Evolutionary conservation across 495 filamentous ascomycete genomes (phyloP), one percentile per base, ranked within the genome.

Genomic region (Physcia stellaris): DNA sequence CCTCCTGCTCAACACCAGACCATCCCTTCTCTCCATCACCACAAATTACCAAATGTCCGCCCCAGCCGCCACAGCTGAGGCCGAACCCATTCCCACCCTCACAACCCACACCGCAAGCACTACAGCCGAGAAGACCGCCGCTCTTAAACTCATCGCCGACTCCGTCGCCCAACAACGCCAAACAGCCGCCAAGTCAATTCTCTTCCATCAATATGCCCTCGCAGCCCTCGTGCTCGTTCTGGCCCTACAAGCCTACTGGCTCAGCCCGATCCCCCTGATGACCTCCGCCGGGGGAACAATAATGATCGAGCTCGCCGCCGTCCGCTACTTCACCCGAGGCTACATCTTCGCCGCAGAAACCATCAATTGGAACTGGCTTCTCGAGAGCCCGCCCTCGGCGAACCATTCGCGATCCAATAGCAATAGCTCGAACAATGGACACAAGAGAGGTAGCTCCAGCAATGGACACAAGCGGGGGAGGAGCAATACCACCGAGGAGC

Each of bases 151-250:
- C 7, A 58, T 78, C 39, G 58, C 73, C 10, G 62, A 72, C 54
- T 70, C 67, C 27, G 60, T 84, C 35, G 73, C 75, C 11, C 74
- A 83, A 46, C 75, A 80, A 46, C 69, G 75, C 18, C 67, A 76
- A 49, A 19, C 57, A 4, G 66, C 77, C n/a, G 59, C 65, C 10
- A 50, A 48, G 6, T 49, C 62, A 33, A 48, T 84, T 6, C 55
- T 83, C 27, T 60, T 62, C 41, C 63, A 74, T 47, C 69, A 71
- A 0, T 28, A 64, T 23, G 54, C 54, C 28, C 52, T 75, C 0
- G 48, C 62, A 1, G 30, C 54, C 2, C 53, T 62, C 20, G 35
- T 62, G 19, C 15, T 50, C 2, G 19, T 66, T 4, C 24, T 76
- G 4, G 48, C 58, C 16, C 23, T 60, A 7, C 41, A 66, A 10